Conservation (phyloP, 495 filamentous ascomycete species). For the Annulohypoxylon moriforme region DNA sequence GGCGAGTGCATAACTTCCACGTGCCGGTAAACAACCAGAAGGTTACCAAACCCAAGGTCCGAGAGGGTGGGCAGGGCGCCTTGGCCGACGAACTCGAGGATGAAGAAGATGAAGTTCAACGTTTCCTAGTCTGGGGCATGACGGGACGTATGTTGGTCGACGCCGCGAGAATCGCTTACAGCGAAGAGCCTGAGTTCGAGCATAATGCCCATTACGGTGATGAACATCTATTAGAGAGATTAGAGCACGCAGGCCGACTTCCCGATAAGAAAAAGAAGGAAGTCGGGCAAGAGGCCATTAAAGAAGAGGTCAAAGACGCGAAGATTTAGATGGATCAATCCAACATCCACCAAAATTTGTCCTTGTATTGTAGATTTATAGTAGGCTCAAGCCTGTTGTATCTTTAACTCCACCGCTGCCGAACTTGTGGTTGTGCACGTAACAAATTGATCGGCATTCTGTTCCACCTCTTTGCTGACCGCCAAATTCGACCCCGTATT, state of each 20-base stretch:
- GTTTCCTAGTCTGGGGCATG: conserved; percentile 91
- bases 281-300: conserved; percentile 64
- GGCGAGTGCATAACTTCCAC: conserved; percentile 90
- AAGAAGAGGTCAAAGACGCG: conserved; percentile 67
- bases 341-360: conserved; percentile 9
- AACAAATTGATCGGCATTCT: conserved; percentile 1
- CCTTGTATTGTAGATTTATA: conserved; percentile 39
- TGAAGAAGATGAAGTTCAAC: conserved; percentile 57
- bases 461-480: not conserved
- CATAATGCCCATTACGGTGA: conserved; percentile 84
- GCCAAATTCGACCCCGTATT: not conserved
- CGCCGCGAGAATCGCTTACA: conserved; percentile 84
- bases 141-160: conserved; percentile 90
- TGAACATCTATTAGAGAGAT: conserved; percentile 74
- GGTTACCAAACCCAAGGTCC: conserved; percentile 65
- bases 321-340: conserved; percentile 58
- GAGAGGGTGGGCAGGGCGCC: conserved; percentile 47
- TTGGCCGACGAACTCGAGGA: conserved; percentile 45
- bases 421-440: not conserved
- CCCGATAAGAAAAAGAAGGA: conserved; percentile 61
- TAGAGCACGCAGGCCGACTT: conserved; percentile 71
- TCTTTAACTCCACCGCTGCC: conserved; percentile 10
- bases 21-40: conserved; percentile 74
- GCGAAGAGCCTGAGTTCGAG: conserved; percentile 81
- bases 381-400: conserved; percentile 39